phyloP scores from a whole-genome alignment of 345 rosid genomes.

The Noccaea caerulescens region DNA sequence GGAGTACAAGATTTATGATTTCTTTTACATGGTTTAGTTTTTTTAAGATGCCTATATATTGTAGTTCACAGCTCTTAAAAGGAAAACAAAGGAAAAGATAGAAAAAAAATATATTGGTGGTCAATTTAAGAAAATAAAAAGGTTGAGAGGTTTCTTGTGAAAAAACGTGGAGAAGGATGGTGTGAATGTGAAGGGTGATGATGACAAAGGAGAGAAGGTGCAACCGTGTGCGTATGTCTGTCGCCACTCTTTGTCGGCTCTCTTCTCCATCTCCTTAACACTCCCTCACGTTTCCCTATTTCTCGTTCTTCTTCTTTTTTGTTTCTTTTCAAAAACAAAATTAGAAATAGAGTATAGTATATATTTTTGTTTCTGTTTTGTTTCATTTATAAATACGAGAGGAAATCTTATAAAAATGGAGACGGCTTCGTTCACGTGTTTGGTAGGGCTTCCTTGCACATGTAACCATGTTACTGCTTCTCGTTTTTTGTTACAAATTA shows the following conservation, averaged over 20 bases:
- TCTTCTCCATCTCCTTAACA: conserved; percentile 14
- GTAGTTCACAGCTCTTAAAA: no score
- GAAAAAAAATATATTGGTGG: no score
- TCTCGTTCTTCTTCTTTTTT: background rate
- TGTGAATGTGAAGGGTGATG: conserved; percentile 31
- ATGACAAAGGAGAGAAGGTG: conserved; percentile 32
- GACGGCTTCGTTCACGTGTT: conserved; percentile 40
- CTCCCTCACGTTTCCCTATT: conserved; percentile 33
- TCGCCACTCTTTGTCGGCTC: conserved; percentile 45
- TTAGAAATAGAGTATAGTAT: background rate
- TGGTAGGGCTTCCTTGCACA: conserved; percentile 41
- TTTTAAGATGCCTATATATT: no score
- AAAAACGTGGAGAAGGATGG: background rate
- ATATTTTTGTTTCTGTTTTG: background rate
- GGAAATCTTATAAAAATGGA: background rate
- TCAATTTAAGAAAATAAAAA: background rate
- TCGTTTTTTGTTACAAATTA: conserved; percentile 7
- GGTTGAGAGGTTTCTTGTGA: background rate
- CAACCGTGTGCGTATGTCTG: conserved; percentile 43
- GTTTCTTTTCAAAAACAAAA: background rate
- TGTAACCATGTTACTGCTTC: conserved; percentile 40
- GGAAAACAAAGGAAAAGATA: no score
- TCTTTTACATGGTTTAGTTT: no score
- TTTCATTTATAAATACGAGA: background rate
- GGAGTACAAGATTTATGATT: no score